phyloP scores from a whole-genome alignment of 805 yeast species.

The Sugiyamaella smithiae region DNA sequence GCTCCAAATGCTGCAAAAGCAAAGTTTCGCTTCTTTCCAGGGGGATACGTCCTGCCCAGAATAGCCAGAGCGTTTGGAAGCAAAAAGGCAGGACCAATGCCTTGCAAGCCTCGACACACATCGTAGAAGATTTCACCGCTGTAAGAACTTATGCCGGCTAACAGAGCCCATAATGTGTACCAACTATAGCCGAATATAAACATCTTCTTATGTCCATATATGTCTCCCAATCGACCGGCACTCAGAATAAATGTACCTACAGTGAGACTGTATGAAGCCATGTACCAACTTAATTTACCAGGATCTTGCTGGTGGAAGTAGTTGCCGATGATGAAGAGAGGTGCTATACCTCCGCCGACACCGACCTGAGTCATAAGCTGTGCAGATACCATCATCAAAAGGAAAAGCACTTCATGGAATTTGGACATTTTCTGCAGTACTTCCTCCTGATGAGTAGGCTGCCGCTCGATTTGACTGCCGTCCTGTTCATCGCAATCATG shows the following conservation, averaged over 20 bases:
- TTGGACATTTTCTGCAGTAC: neutral
- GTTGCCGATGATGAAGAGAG: conserved; percentile 32
- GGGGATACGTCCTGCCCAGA: conserved; percentile 42
- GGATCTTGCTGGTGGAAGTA: conserved; percentile 31
- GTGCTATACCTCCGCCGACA: conserved; percentile 33
- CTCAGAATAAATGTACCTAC: conserved; percentile 70
- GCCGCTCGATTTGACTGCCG: neutral
- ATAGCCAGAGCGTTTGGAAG: conserved; percentile 62
- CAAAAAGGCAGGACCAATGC: conserved; percentile 59
- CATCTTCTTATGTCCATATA: conserved; percentile 59
- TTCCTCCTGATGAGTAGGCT: no score
- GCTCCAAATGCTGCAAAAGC: conserved; percentile 59
- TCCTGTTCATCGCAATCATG: neutral
- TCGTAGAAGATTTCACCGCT: conserved; percentile 45
- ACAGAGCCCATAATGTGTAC: conserved; percentile 54
- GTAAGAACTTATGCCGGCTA: conserved; percentile 58
- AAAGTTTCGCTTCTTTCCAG: conserved; percentile 50
- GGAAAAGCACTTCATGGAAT: conserved; percentile 26
- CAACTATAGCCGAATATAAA: conserved; percentile 55
- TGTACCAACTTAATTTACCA: conserved; percentile 54
- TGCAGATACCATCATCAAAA: conserved; percentile 27
- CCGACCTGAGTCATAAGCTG: conserved; percentile 43
- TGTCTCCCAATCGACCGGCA: conserved; percentile 70
- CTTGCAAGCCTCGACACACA: conserved; percentile 58
- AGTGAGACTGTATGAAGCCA: conserved; percentile 68